These are phyloP conservation scores for Pichia rugopelliculosa DNA, from an alignment of 805 yeast species.

Conservation along the genomic window DNA sequence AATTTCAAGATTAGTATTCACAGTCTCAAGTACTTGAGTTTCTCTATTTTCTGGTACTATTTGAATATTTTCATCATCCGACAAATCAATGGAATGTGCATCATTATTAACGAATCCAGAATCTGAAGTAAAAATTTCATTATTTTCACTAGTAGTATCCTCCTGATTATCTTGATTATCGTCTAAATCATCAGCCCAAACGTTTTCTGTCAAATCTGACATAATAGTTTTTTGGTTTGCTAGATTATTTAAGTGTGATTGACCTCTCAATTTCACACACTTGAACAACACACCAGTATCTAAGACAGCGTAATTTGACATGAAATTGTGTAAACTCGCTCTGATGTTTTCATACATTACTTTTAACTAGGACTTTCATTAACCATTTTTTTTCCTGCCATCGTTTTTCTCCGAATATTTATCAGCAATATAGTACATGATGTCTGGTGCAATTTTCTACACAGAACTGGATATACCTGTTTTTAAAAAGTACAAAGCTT, in stretches of 20 bases:
- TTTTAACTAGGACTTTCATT: too few relatives aligned
- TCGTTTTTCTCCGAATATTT: too few relatives aligned
- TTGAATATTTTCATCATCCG: not conserved
- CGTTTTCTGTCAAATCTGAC: not conserved
- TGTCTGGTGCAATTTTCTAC: slow-evolving; percentile 2
- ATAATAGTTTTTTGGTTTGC: not conserved
- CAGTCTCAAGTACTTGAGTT: too few relatives aligned
- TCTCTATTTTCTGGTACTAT: not conserved
- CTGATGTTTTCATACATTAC: not conserved
- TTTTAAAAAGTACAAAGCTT: slow-evolving; percentile 15
- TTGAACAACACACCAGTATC: too few relatives aligned
- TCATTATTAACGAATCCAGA: not conserved
- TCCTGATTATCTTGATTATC: not conserved
- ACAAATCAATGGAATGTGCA: not conserved
- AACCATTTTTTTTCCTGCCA: too few relatives aligned
- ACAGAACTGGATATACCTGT: slow-evolving; percentile 14
- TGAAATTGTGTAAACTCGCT: not conserved
- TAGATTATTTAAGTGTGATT: not conserved
- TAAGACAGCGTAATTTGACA: too few relatives aligned
- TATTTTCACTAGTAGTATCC: not conserved
- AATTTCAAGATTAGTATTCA: not conserved
- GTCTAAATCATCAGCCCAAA: slow-evolving; percentile 3
- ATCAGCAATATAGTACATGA: not conserved
- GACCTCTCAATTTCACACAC: too few relatives aligned
- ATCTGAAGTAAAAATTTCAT: not conserved